Conservation (phyloP, 805 yeast species). For the Schwanniomyces polymorphus region DNA sequence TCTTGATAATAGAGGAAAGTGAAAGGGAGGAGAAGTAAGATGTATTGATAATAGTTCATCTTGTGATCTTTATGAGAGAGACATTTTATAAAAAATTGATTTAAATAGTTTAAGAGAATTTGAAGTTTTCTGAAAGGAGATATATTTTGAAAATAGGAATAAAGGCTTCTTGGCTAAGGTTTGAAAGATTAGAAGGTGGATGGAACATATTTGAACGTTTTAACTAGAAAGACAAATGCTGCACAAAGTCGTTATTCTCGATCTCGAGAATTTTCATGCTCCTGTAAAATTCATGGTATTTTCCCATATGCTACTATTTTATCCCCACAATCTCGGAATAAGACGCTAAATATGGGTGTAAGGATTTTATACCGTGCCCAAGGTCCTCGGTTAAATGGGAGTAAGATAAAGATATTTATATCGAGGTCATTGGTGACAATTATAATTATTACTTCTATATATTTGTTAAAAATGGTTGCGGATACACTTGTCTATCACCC, state of each 20-base stretch:
- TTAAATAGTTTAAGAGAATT: too few relatives aligned
- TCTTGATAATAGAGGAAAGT: too few relatives aligned
- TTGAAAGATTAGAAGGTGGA: too few relatives aligned
- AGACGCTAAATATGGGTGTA: neutral
- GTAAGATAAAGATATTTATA: neutral
- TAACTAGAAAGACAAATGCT: neutral
- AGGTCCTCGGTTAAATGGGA: neutral
- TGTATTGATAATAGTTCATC: too few relatives aligned
- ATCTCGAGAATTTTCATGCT: neutral
- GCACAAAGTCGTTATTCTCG: neutral
- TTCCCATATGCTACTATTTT: neutral
- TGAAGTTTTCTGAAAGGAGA: too few relatives aligned
- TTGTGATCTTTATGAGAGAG: too few relatives aligned
- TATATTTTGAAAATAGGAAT: too few relatives aligned
- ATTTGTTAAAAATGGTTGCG: slow-evolving; percentile 49
- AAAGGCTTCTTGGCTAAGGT: too few relatives aligned
- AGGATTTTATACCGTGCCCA: neutral
- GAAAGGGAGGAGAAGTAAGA: too few relatives aligned
- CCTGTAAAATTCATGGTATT: neutral
- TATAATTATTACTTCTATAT: neutral
- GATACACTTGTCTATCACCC: slow-evolving; percentile 78
- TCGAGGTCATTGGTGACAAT: neutral
- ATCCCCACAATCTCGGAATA: neutral
- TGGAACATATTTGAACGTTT: neutral
- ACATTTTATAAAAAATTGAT: too few relatives aligned